phyloP scores from a whole-genome alignment of 2,329 filamentous ascomycete genomes.

The Fusarium zealandicum region DNA sequence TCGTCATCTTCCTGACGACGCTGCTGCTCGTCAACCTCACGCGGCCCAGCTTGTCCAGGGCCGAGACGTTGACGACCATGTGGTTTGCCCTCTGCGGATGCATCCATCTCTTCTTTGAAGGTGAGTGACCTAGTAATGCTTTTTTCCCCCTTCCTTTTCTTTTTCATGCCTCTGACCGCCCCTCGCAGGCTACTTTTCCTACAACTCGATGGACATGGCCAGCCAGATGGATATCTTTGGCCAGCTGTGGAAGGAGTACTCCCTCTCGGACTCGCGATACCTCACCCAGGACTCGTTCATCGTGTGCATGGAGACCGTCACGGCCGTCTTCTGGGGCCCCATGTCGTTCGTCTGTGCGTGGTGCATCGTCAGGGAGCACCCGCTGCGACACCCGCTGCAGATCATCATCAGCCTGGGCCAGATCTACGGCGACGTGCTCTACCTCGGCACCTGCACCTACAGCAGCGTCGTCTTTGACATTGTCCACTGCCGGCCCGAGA shows the following conservation, averaged over 20 bases:
- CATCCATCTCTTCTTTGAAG: conserved; percentile 55
- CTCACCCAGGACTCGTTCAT: conserved; percentile 60
- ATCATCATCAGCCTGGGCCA: conserved; percentile 56
- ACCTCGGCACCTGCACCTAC: conserved; percentile 57
- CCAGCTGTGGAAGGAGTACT: conserved; percentile 66
- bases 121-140: too few species aligned
- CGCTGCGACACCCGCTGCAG: conserved; percentile 58
- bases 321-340: conserved; percentile 61
- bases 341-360: conserved; percentile 57
- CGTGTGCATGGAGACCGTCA: conserved; percentile 64
- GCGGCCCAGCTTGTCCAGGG: conserved; percentile 58
- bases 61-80: conserved; percentile 67
- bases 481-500: conserved; percentile 59
- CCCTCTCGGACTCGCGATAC: conserved; percentile 64
- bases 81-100: conserved; percentile 79
- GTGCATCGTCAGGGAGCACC: conserved; percentile 53
- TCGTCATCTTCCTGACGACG: conserved; percentile 64
- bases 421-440: conserved; percentile 61
- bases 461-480: conserved; percentile 49
- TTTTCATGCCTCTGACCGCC: too few species aligned
- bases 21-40: conserved; percentile 59
- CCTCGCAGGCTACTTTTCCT: conserved; percentile 55
- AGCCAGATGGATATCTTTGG: conserved; percentile 54
- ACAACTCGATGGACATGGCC: conserved; percentile 53
- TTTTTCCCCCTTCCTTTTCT: too few species aligned